Percentiles rank a stretch among this genome's conserved stretches.
Evolutionary conservation across 768 basidiomycete species (phyloP).

Genomic region (Hygrocybe punicea): DNA sequence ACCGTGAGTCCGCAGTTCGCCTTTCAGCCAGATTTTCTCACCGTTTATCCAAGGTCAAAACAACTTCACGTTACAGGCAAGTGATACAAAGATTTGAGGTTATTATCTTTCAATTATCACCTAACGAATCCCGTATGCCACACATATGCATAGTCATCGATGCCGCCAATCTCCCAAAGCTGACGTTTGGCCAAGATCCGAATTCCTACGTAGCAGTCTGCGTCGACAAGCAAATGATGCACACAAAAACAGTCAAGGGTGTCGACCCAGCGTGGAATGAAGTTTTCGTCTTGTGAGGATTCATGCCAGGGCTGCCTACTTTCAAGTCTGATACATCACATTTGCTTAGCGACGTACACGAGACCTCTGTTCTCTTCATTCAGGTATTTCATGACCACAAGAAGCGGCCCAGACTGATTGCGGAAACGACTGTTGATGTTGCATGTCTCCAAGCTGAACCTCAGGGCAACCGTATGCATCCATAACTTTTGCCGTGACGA

Average conservation of each 20-base stretch:
- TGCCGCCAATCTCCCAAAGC: not conserved
- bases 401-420: not conserved
- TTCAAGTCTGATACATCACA: not conserved
- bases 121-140: too few relatives aligned
- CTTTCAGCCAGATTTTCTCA: not conserved
- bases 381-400: not conserved
- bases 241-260: not conserved
- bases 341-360: not conserved
- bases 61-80: not conserved
- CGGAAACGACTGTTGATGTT: not conserved
- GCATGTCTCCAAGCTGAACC: not conserved
- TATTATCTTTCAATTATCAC: not conserved
- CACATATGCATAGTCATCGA: not conserved
- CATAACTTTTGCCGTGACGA: too few relatives aligned
- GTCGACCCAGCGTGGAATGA: not conserved
- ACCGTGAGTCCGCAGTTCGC: too few relatives aligned
- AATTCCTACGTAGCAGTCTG: not conserved
- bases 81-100: not conserved
- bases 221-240: not conserved
- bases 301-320: not conserved
- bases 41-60: not conserved
- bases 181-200: not conserved
- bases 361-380: not conserved
- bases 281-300: not conserved
- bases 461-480: not conserved